Conservation (phyloP, 2,329 filamentous ascomycete species). For the Talaromyces funiculosus region DNA sequence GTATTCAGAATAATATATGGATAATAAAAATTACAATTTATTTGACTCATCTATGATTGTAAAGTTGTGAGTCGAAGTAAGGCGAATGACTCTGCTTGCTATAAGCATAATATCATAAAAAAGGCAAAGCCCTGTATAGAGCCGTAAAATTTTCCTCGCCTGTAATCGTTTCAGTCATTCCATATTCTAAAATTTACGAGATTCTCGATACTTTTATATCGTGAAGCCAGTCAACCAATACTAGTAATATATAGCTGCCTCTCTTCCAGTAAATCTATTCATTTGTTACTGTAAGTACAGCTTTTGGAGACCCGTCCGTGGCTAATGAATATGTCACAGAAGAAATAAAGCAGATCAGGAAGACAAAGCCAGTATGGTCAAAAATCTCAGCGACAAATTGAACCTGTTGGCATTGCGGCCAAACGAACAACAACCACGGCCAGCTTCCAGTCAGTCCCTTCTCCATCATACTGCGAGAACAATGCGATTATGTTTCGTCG, state of each 20-base stretch:
- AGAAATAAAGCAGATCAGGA: neutral
- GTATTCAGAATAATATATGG: neutral
- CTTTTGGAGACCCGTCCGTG: neutral
- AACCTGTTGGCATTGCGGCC: neutral
- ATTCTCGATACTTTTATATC: too few species aligned
- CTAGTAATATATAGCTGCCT: too few species aligned
- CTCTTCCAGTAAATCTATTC: neutral
- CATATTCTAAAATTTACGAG: too few species aligned
- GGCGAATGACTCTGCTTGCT: neutral
- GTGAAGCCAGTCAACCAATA: neutral
- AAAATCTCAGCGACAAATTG: neutral
- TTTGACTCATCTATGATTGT: neutral
- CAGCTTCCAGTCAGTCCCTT: neutral
- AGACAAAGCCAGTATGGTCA: neutral
- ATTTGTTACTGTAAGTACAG: neutral
- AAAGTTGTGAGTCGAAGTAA: neutral
- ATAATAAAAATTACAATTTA: neutral
- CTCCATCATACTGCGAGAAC: neutral
- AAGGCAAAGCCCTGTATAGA: too few species aligned
- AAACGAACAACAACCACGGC: neutral
- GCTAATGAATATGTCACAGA: neutral
- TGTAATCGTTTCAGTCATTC: neutral
- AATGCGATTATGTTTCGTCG: neutral
- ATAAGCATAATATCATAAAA: neutral
- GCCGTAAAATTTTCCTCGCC: neutral